Evolutionary conservation across 2,329 filamentous ascomycete species (phyloP), one percentile per base, ranked within the genome.

Genomic region (Grosmannia clavigera): DNA sequence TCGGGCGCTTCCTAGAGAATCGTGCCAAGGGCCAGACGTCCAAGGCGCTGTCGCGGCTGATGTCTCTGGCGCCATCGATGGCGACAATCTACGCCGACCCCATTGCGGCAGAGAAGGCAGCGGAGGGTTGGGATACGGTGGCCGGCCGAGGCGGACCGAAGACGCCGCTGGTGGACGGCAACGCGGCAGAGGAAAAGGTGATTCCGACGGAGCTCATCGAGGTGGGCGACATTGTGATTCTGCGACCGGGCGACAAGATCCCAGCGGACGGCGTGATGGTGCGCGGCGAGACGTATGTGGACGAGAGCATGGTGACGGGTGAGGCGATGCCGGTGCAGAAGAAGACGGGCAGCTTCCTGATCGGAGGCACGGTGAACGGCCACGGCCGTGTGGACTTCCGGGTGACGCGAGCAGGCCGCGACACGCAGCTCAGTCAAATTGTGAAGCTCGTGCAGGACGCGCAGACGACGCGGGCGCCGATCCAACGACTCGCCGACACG

Each of bases 221-320:
- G 71, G 88, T 96, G 12, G 91, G 91, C 53, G 94, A 99, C 70
- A 83, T 99, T 65, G 92, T 97, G 61, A 85, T 97, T 63, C 81
- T 99, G 60, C 87, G 90, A 60, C 94, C 94, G 7, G 94, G 94
- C 59, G 94, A 97, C 75, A 97, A 97, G 76, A 90, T 99, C 61
- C 92, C 94, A 1, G 92, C 92, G 1, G 94, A 99, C 70, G 94
- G 94, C 55, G 80, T 84, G 10, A 82, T 99, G 58, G 90, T 90
- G 60, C 84, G 88, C 58, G 94, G 94, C 38, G 90, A 96, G 72
- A 95, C 90, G 43, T 96, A 95, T 68, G 83, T 96, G 27, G 91
- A 99, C 66, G 94, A 99, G 74, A 96, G 91, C 70, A 97, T 97
- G 92, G 92, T 99, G 56, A 99, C 94, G 6, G 94, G 94, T 65